Conservation (phyloP, 306 rosid genomes). For the Erythrophleum fordii region DNA sequence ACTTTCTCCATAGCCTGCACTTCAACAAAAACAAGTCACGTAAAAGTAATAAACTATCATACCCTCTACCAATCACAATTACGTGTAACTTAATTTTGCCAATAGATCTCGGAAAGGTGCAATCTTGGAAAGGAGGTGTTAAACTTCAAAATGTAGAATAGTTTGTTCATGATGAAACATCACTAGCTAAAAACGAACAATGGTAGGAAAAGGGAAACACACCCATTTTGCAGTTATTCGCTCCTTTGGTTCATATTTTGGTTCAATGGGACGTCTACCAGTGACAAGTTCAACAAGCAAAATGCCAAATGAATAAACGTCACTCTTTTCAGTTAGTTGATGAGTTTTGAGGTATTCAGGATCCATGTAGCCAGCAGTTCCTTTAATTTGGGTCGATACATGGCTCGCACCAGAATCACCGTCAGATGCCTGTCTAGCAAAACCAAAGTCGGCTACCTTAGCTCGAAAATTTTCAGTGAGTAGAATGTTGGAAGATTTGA, state of each 20-base stretch:
- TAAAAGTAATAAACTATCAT: neutral
- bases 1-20: constrained; percentile 92
- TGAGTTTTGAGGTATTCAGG: constrained; percentile 95
- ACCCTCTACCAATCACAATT: neutral
- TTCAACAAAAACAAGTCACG: constrained; percentile 27
- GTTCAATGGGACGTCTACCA: constrained; percentile 96
- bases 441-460: constrained; percentile 98
- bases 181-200: constrained; percentile 11
- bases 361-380: constrained; percentile 99
- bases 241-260: constrained; percentile 77
- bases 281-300: constrained; percentile 89
- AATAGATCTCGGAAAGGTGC: too few relatives aligned
- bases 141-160: neutral
- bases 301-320: constrained; percentile 95
- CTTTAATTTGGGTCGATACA: constrained; percentile 92
- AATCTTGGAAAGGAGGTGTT: constrained; percentile 12
- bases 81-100: too few relatives aligned
- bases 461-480: constrained; percentile 80
- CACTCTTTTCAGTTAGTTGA: constrained; percentile 95
- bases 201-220: constrained; percentile 32
- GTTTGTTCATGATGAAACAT: neutral
- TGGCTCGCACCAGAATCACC: constrained; percentile 89
- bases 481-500: constrained; percentile 96
- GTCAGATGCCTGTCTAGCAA: constrained; percentile 89
- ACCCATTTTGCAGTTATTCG: constrained; percentile 92